Evolutionary conservation across 129 eudicot genomes (phyloP), one percentile per base, ranked within the genome.

Genomic region (Apium graveolens): DNA sequence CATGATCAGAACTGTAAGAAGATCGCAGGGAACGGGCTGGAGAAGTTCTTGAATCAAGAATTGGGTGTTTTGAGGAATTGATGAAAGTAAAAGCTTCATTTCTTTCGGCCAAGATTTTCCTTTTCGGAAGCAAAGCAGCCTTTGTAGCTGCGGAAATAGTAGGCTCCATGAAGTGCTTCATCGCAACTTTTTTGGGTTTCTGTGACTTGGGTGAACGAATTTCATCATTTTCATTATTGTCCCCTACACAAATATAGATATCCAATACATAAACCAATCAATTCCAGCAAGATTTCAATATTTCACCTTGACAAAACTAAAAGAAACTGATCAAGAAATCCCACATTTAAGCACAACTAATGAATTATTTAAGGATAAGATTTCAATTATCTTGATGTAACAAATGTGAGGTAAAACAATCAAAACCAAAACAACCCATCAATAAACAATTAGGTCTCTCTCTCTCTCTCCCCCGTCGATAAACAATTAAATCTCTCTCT

Each of bases 121-220:
- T 93, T 73, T 76, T 89, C 4, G 88, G 89, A 62, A 29, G 39
- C 76, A 83, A 21, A 77, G 86, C 31, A 75, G 86, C 84, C 85
- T 89, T 93, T 16, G 86, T 83, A 77, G 91, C 84, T 60, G 97
- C 91, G 63, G 96, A 91, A 27, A 89, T 78, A 16, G 97, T 93
- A 42, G 90, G 86, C 41, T 82, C 78, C 96, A 93, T 91, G 86
- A 86, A 93, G 78, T 82, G 86, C 85, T 91, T 91, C 29, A 72
- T n/a, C 27, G 79, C 57, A 34, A 62, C 44, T 70, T 83, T 80
- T 80, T 60, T 83, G 21, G 74, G 77, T 70, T 78, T 86, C 20
- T 79, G 82, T 21, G 78, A 78, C 45, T 82, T 84, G 41, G 81
- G 81, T 35, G 80, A 82, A 76, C 44, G 83, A 86, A 87, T 16